Percentiles rank a stretch among this genome's conserved stretches.
phyloP scores from a whole-genome alignment of 257 asterid species.

The Petunia axillaris region DNA sequence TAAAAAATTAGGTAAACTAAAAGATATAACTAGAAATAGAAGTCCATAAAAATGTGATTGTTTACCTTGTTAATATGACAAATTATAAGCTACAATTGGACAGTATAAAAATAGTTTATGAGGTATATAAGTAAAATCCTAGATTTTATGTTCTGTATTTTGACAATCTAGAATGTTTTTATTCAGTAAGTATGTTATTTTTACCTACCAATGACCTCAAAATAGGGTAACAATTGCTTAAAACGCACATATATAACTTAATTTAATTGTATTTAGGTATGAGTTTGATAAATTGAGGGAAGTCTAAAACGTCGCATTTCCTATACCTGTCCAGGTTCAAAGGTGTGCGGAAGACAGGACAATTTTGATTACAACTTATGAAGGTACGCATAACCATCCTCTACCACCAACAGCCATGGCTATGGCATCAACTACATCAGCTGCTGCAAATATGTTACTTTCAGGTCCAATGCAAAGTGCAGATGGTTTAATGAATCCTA shows the following conservation, averaged over 20 bases:
- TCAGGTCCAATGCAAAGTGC: constrained; percentile 73
- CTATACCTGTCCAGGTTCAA: constrained; percentile 52
- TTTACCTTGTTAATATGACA: too few species aligned
- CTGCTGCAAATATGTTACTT: constrained; percentile 78
- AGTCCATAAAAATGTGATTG: too few species aligned
- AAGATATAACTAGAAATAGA: too few species aligned
- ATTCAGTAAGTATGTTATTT: too few species aligned
- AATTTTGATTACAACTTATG: constrained; percentile 70
- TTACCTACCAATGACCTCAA: too few species aligned
- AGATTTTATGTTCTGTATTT: too few species aligned
- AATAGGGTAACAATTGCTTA: too few species aligned
- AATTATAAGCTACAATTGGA: too few species aligned
- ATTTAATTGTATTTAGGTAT: neutral
- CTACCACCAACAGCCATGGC: constrained; percentile 85
- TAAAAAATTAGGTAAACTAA: too few species aligned
- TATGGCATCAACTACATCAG: constrained; percentile 81
- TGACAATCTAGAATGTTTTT: too few species aligned
- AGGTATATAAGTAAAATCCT: too few species aligned
- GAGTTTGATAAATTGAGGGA: neutral
- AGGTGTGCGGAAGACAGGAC: constrained; percentile 69
- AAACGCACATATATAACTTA: neutral
- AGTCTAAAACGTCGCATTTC: neutral
- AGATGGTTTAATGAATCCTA: constrained; percentile 62
- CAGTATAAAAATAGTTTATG: too few species aligned
- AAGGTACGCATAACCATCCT: constrained; percentile 80